These are phyloP conservation scores for Syzygium syzygioides DNA, from an alignment of 441 rosid species.

Conservation along the genomic window DNA sequence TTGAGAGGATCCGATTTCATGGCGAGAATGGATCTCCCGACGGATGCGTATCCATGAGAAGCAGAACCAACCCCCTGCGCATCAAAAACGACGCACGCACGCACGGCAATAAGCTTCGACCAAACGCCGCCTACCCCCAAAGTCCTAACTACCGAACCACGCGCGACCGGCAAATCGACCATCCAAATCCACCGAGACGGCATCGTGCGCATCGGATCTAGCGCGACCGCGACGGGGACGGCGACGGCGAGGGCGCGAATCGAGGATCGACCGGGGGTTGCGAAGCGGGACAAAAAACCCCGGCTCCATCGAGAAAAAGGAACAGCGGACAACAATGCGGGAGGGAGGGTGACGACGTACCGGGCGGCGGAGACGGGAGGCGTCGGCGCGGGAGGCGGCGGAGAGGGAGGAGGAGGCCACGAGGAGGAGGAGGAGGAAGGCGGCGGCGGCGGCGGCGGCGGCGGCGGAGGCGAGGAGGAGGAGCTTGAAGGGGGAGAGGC, in stretches of 20 bases:
- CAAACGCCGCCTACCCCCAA: neutral
- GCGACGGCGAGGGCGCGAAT: neutral
- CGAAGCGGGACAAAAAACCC: neutral
- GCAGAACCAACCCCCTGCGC: slow-evolving; percentile 36
- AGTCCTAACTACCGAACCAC: neutral
- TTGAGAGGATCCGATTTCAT: slow-evolving; percentile 83
- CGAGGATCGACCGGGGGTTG: neutral
- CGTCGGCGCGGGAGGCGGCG: slow-evolving; percentile 35
- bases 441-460: slow-evolving; percentile 26
- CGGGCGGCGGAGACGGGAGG: slow-evolving; percentile 34
- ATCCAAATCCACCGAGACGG: neutral
- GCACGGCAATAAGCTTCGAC: neutral
- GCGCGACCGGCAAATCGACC: neutral
- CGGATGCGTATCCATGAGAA: slow-evolving; percentile 39
- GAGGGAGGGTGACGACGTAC: slow-evolving; percentile 26
- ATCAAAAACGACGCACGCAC: neutral
- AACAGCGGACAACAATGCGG: neutral
- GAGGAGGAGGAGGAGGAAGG: slow-evolving; percentile 46
- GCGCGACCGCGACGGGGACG: neutral
- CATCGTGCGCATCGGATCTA: neutral
- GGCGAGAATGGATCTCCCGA: slow-evolving; percentile 72
- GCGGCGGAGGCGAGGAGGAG: slow-evolving; percentile 19
- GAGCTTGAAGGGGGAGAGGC: slow-evolving; percentile 27
- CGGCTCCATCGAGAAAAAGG: neutral
- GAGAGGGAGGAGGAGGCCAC: slow-evolving; percentile 45